A percentile compares a stretch with the other conserved stretches of the same genome.
These are phyloP conservation scores for Stereum hirsutum DNA, from an alignment of 1,284 basidiomycete genomes.

Conservation along the genomic window DNA sequence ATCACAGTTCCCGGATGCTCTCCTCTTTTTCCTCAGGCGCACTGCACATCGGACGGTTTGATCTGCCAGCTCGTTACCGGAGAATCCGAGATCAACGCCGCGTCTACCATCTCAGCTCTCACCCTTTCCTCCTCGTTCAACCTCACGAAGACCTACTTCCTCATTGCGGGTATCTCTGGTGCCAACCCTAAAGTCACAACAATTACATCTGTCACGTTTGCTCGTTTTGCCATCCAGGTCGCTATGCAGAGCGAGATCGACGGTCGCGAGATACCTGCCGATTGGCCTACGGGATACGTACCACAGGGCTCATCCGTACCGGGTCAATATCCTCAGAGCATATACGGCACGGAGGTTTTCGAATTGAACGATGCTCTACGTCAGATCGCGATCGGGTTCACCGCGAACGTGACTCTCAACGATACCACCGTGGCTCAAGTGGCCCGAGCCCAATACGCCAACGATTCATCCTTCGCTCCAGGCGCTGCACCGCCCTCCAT, in stretches of 20 bases:
- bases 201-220: conserved; percentile 32
- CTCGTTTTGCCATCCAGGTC: conserved; percentile 34
- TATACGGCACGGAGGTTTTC: conserved; percentile 43
- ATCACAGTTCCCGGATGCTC: conserved; percentile 33
- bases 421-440: conserved; percentile 24
- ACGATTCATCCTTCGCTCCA: not conserved
- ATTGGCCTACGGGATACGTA: conserved; percentile 34
- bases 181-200: conserved; percentile 32
- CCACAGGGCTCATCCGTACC: conserved; percentile 26
- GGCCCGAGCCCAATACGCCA: conserved; percentile 26
- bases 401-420: conserved; percentile 24
- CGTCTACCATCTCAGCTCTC: conserved; percentile 28
- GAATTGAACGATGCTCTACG: conserved; percentile 38
- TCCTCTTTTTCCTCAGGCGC: conserved; percentile 31
- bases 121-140: conserved; percentile 28
- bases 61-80: conserved; percentile 31
- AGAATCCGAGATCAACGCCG: conserved; percentile 38
- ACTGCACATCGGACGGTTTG: conserved; percentile 27
- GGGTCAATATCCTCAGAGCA: conserved; percentile 19
- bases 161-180: conserved; percentile 38
- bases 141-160: conserved; percentile 35
- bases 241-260: conserved; percentile 38
- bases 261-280: conserved; percentile 30
- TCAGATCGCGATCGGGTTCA: conserved; percentile 23
- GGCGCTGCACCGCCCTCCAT: conserved; percentile 24